Evolutionary conservation across 805 yeast genomes (phyloP).

Genomic region (Candida namnaoensis): DNA sequence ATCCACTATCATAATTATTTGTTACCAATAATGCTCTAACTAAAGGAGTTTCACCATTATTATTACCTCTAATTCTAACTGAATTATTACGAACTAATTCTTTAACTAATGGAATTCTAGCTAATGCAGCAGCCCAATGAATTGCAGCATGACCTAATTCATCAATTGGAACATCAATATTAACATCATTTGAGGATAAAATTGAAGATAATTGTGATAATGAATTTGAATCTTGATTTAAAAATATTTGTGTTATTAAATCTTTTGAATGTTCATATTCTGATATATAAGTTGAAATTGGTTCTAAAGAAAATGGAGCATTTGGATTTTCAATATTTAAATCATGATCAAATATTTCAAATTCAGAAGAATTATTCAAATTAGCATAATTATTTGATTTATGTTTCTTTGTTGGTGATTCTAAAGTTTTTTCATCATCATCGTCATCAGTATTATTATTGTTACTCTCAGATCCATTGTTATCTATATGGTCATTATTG

Average conservation of each 20-base stretch:
- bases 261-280: slow-evolving; percentile 31
- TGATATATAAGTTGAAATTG: slow-evolving; percentile 23
- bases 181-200: slow-evolving; percentile 23
- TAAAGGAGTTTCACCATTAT: slow-evolving; percentile 81
- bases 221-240: slow-evolving; percentile 28
- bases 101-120: slow-evolving; percentile 60
- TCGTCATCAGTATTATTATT: background rate
- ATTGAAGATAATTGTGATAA: slow-evolving; percentile 8
- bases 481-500: slow-evolving; percentile 1
- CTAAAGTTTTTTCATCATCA: slow-evolving; percentile 6
- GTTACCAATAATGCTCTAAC: slow-evolving; percentile 80
- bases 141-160: slow-evolving; percentile 88
- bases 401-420: slow-evolving; percentile 30
- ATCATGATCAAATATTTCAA: slow-evolving; percentile 28
- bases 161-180: slow-evolving; percentile 82
- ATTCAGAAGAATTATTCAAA: background rate
- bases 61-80: slow-evolving; percentile 65
- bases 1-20: slow-evolving; percentile 69
- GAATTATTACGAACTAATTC: slow-evolving; percentile 64
- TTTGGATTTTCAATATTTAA: slow-evolving; percentile 30
- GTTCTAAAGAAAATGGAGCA: slow-evolving; percentile 40
- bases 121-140: slow-evolving; percentile 95
- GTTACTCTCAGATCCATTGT: slow-evolving; percentile 4
- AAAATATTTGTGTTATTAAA: slow-evolving; percentile 41
- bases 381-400: slow-evolving; percentile 6